These are phyloP conservation scores for Aspergillus ustus DNA, from an alignment of 2,329 filamentous ascomycete genomes.

Conservation along the genomic window DNA sequence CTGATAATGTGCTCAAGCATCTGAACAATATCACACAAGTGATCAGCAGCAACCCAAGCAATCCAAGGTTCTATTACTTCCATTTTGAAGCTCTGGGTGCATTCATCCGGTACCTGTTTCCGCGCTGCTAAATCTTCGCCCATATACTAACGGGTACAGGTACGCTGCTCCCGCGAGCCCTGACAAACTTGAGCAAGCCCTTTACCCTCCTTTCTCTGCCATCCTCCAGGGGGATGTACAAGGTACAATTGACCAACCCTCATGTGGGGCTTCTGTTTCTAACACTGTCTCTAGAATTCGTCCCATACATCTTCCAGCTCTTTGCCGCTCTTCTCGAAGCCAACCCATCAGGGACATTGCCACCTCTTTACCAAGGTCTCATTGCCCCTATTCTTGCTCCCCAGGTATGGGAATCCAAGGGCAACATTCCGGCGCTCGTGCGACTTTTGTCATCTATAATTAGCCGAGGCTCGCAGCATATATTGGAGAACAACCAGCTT, in stretches of 20 bases:
- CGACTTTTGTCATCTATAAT: conserved; percentile 84
- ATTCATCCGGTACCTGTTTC: conserved; percentile 67
- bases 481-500: conserved; percentile 78
- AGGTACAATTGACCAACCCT: conserved; percentile 50
- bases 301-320: conserved; percentile 95
- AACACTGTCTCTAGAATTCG: conserved; percentile 69
- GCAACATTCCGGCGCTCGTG: conserved; percentile 89
- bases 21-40: conserved; percentile 88
- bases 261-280: conserved; percentile 27
- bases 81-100: conserved; percentile 95
- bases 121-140: background rate
- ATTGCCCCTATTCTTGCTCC: conserved; percentile 78
- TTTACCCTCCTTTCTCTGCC: conserved; percentile 82
- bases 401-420: conserved; percentile 86
- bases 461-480: conserved; percentile 72
- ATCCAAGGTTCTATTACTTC: conserved; percentile 97
- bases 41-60: conserved; percentile 93
- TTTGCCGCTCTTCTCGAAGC: conserved; percentile 88
- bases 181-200: conserved; percentile 73
- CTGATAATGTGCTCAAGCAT: conserved; percentile 79
- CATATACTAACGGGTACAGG: conserved; percentile 36
- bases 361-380: conserved; percentile 78
- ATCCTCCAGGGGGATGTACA: conserved; percentile 83
- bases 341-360: conserved; percentile 77
- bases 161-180: conserved; percentile 72